Percentiles rank a stretch among this genome's conserved stretches.
Conservation (phyloP, 306 rosid genomes). For the Cyamopsis tetragonoloba region DNA sequence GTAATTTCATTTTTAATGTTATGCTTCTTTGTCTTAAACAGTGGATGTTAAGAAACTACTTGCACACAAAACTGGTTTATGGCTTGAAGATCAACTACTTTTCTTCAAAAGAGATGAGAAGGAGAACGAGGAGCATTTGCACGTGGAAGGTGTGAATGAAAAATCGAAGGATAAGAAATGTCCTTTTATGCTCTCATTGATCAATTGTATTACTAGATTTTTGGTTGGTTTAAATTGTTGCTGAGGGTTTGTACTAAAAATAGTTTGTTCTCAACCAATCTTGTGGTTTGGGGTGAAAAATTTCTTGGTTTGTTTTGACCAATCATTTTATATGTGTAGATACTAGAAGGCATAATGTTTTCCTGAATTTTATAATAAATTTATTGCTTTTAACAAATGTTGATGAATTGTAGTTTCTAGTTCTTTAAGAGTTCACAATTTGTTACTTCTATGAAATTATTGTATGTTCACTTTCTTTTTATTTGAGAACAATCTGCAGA, state of each 20-base stretch:
- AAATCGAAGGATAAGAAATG: slow-evolving; percentile 5
- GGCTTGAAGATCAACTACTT: too few species aligned
- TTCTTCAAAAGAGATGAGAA: too few species aligned
- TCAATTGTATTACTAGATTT: background rate
- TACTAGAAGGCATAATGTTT: background rate
- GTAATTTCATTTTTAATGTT: too few species aligned
- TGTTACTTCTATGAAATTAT: background rate
- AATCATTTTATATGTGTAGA: background rate
- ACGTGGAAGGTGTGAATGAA: too few species aligned
- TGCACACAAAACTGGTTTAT: too few species aligned
- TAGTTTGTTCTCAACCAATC: background rate
- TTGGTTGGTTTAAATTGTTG: slow-evolving; percentile 3
- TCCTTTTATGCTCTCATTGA: slow-evolving; percentile 11
- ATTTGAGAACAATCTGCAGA: slow-evolving; percentile 15
- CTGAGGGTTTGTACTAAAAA: slow-evolving; percentile 16
- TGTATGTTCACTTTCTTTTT: slow-evolving; percentile 7
- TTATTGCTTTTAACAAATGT: background rate
- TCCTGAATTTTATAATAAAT: background rate
- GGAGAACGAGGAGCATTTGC: too few species aligned
- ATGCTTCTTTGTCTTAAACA: too few species aligned
- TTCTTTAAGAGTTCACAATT: background rate
- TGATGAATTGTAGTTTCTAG: background rate
- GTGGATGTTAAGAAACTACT: too few species aligned
- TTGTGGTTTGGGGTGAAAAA: background rate
- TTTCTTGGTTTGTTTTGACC: background rate